Base-by-base conservation (phyloP, 2,329 filamentous ascomycete genomes). In the Lecanicillium sp. region DNA sequence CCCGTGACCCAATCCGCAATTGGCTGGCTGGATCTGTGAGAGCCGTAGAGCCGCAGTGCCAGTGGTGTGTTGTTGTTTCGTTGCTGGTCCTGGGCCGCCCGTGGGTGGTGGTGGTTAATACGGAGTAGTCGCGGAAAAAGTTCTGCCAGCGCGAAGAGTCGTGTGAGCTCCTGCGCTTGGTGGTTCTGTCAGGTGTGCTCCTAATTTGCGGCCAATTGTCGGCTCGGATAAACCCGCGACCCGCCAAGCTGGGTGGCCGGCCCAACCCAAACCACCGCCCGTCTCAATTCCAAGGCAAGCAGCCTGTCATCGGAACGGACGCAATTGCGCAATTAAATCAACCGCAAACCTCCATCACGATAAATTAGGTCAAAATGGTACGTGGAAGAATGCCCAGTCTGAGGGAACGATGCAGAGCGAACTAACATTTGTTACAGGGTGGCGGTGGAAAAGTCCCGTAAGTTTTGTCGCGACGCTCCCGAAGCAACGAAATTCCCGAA, bases 361-460 rank as follows among this genome's bases (percentile, higher is more conserved):
- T 56, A 47, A 56, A 49, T 39, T 48, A 42, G 51, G 60, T 63
- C 65, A 78, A 71, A 57, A 81, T 81, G 77, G 77, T 79, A 60
- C 55, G 68, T 53, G 14, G 3, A 2, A 12, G 15, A 4, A 2
- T 6, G 22, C 11, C 9, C 1, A 7, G 6, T 4, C 8, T 8
- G 9, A 29, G 20, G 18, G 32, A 20, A 18, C 37, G 27, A 22
- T 34, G 27, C 17, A 8, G 18, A 14, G 22, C 17, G 39, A 44
- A 49, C 71, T 77, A 61, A 77, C 48, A 38, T 42, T 45, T 6
- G 44, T 39, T 17, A 34, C 48, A 81, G 82, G 84, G 84, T 70
- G 85, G 85, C 69, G 87, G 88, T 71, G 81, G 77, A 60, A 67
- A 65, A 62, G 62, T 77, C 55, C 70, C 69, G 73, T 77, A 64